Evolutionary conservation across 1,284 basidiomycete genomes (phyloP), one percentile per base, ranked within the genome.

Genomic region (Macrocybe sp.): DNA sequence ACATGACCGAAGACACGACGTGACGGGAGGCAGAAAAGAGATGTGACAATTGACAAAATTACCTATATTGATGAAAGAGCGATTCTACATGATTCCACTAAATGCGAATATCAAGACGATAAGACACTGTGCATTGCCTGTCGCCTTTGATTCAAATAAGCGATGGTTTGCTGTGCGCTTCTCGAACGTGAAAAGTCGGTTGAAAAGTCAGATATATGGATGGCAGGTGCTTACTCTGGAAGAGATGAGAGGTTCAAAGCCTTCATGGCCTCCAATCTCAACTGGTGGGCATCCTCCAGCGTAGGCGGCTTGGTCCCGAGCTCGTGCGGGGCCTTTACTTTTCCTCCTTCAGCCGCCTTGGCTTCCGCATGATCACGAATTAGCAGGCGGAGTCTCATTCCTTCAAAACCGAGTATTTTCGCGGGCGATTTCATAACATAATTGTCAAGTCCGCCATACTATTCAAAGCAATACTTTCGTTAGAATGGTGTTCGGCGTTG

Each of bases 361-460:
- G 57, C 56, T 48, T 64, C 56, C 46, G 64, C 59, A 34, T 68
- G 57, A 4, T 77, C 74, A n/a, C 74, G 70, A 14, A 90, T 69
- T 56, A 74, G 66, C 12, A 84, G 59, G 35, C 89, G 75, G 45
- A 93, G 64, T 38, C 81, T 73, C 78, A 92, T 83, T 2, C 89
- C 90, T 62, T 84, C 83, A 54, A 78, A 74, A 0, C 89, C 87
- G 22, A 93, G 73, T 28, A 82, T 61, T 34, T 83, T 74, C 9
- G 82, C 69, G 39, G 76, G 76, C 14, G 84, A 87, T 36, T 78
- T 78, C 49, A 83, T 70, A 9, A 93, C 67, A 62, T 93, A 93
- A 47, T 81, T 74, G 64, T 93, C 90, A 40, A 93, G 60, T n/a
- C 89, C 85, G 11, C 87, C 86, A 51, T 85, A 71, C 85, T 89